Conservation (phyloP, 83 land plant species). For the Picea abies region DNA sequence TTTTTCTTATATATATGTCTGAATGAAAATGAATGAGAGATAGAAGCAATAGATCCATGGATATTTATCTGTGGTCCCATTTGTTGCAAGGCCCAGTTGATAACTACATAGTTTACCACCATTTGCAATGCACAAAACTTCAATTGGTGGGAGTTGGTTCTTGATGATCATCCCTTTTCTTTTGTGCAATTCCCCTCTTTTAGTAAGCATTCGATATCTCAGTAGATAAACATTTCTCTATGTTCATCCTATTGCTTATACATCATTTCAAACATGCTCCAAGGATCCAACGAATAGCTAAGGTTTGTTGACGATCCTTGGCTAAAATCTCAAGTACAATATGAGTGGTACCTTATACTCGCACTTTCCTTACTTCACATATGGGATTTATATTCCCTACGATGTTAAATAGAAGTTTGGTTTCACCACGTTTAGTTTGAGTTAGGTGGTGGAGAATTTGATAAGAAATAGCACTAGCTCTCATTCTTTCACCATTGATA, state of each 20-base stretch:
- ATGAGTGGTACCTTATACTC: constrained; percentile 20
- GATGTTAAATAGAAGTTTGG: not conserved
- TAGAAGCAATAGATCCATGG: too few relatives aligned
- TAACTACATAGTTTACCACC: too few relatives aligned
- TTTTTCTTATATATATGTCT: too few relatives aligned
- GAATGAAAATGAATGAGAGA: too few relatives aligned
- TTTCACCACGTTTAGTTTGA: not conserved
- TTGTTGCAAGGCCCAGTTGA: not conserved
- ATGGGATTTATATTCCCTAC: too few relatives aligned
- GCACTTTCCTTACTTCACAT: not conserved
- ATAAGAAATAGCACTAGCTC: not conserved
- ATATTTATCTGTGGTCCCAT: too few relatives aligned
- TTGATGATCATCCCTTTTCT: too few relatives aligned
- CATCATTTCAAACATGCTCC: constrained; percentile 8
- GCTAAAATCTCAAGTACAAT: constrained; percentile 14
- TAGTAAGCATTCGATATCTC: not conserved
- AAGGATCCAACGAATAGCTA: constrained; percentile 21
- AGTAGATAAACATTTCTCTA: constrained; percentile 11
- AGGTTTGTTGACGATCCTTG: constrained; percentile 27
- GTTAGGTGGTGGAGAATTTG: constrained; percentile 7
- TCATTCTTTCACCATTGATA: not conserved
- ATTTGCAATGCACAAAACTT: too few relatives aligned
- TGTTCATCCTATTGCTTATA: not conserved
- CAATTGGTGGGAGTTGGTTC: too few relatives aligned
- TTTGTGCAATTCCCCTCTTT: too few relatives aligned